A percentile compares a stretch with the other conserved stretches of the same genome.
These are phyloP conservation scores for Royoungia palumana DNA, from an alignment of 768 basidiomycete species.

Conservation along the genomic window DNA sequence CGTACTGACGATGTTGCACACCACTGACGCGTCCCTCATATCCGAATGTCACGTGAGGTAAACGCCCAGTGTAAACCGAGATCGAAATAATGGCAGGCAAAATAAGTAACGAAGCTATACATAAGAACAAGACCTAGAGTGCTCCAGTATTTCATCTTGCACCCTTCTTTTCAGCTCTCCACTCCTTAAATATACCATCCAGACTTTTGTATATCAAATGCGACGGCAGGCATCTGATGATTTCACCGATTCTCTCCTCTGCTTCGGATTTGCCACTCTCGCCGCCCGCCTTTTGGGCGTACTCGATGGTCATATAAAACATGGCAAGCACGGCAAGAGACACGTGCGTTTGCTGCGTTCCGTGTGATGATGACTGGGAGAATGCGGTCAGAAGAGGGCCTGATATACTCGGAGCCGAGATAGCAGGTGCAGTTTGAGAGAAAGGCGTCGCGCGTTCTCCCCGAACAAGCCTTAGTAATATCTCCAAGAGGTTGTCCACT, in stretches of 20 bases:
- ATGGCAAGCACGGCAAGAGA: slow-evolving; percentile 91
- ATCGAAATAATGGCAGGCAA: background rate
- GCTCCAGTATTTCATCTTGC: slow-evolving; percentile 35
- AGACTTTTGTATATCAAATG: slow-evolving; percentile 87
- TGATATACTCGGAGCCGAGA: slow-evolving; percentile 60
- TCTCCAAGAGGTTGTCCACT: slow-evolving; percentile 87
- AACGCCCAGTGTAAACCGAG: background rate
- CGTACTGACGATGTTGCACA: slow-evolving; percentile 6
- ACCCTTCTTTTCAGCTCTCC: slow-evolving; percentile 81
- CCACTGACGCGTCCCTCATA: slow-evolving; percentile 35
- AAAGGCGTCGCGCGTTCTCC: slow-evolving; percentile 79
- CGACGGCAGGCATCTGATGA: slow-evolving; percentile 84
- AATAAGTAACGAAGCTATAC: slow-evolving; percentile 9
- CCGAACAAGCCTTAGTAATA: slow-evolving; percentile 86
- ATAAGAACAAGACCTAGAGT: slow-evolving; percentile 2
- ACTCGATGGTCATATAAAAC: slow-evolving; percentile 81
- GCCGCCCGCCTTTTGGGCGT: slow-evolving; percentile 66
- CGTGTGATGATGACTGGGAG: slow-evolving; percentile 73
- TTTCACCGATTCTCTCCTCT: slow-evolving; percentile 78
- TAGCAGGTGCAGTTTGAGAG: slow-evolving; percentile 57
- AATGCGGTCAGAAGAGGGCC: slow-evolving; percentile 72
- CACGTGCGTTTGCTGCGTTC: slow-evolving; percentile 89
- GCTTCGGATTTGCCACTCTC: slow-evolving; percentile 69
- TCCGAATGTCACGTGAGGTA: slow-evolving; percentile 25
- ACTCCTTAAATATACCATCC: slow-evolving; percentile 94